Evolutionary conservation across 495 filamentous ascomycete species (phyloP), one percentile per base, ranked within the genome.

Genomic region (Penicillium cosmopolitanum): DNA sequence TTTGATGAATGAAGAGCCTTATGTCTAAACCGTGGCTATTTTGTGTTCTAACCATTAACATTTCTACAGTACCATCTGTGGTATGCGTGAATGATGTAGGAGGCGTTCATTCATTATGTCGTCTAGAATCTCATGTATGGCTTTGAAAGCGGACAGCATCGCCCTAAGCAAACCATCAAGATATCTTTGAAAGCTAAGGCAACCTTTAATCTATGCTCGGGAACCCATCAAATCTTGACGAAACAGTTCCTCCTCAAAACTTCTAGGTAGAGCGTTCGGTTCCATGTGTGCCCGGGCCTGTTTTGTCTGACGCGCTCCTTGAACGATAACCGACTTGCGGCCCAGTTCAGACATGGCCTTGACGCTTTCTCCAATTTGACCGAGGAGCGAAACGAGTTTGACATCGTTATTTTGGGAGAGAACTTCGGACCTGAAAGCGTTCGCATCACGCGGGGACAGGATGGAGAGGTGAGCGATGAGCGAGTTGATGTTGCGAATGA

Each of bases 341-440:
- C 90, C 89, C 12, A 90, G 72, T 43, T 89, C 86, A 36, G 86
- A 79, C 21, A 88, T 83, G 44, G 87, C 82, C 63, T 83, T 84
- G 21, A 91, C 76, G 56, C 84, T 89, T 53, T 85, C 75, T 25
- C 89, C 83, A 31, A 96, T 75, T 47, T 81, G 77, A 36, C 89
- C 84, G 3, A 96, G 80, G 4, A 97, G 70, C 8, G 83, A 80
- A 50, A 93, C 81, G 0, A 96, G 79, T 43, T 85, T 78, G 38
- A 96, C 92, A 61, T 96, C 91, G 60, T 90, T 91, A 55, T 83
- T 80, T 73, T 95, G 89, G 4, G 86, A 81, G 54, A 88, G 86
- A 79, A 60, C 82, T 76, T 66, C 91, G 69, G 54, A 87, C 74
- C 60, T 80, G 80, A 64, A 92, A 72, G 64, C 86, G 81, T 62